These are phyloP conservation scores for Escallonia herrerae DNA, from an alignment of 129 eudicot species.

Conservation along the genomic window DNA sequence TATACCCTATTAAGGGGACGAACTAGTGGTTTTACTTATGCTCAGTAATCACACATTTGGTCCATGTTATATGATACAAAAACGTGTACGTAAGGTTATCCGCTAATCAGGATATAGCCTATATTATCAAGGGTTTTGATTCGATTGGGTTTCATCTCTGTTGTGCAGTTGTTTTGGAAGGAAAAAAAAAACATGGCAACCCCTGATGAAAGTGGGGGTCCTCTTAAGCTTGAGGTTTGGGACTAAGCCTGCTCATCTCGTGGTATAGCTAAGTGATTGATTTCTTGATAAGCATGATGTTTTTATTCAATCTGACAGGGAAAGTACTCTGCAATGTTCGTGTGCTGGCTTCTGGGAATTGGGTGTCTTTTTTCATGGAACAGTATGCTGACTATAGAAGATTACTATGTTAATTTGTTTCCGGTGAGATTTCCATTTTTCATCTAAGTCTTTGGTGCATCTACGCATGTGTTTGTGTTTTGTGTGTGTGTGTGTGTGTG, in stretches of 20 bases:
- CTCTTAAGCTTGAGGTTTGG: slow-evolving; percentile 2
- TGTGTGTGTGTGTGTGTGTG: not conserved
- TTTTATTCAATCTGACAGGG: slow-evolving; percentile 32
- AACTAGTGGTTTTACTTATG: no score
- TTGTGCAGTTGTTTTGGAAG: no score
- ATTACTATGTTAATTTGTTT: slow-evolving; percentile 38
- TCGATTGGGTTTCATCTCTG: no score
- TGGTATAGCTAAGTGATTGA: not conserved
- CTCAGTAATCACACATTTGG: no score
- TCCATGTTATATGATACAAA: no score
- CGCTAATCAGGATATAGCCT: no score
- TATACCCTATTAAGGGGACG: no score
- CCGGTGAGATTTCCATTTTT: slow-evolving; percentile 29
- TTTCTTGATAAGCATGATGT: not conserved
- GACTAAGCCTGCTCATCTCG: not conserved
- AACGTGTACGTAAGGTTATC: no score
- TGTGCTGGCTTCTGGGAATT: slow-evolving; percentile 64
- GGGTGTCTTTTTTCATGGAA: slow-evolving; percentile 61
- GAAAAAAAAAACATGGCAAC: not conserved
- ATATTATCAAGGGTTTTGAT: no score
- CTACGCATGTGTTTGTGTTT: not conserved
- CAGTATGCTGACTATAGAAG: slow-evolving; percentile 57
- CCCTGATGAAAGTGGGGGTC: slow-evolving; percentile 1
- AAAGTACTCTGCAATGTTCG: slow-evolving; percentile 27
- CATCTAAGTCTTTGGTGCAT: not conserved